Conservation (phyloP, 2,329 filamentous ascomycete species). For the Xylaria sp. region DNA sequence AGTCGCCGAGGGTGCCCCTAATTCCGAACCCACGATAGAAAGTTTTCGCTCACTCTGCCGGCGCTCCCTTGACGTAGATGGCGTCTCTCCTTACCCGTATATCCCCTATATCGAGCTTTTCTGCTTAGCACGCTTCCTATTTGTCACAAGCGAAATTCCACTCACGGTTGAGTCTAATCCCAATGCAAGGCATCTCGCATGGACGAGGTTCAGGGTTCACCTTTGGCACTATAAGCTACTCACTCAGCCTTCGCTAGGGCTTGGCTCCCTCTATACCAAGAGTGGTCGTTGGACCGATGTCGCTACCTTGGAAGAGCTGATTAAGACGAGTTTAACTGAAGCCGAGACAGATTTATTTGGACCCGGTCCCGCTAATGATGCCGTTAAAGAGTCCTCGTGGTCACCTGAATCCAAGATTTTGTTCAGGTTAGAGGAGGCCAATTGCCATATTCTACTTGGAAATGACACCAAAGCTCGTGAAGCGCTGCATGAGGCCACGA, state of each 20-base stretch:
- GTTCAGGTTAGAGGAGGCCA: slow-evolving; percentile 83
- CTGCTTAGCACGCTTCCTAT: slow-evolving; percentile 70
- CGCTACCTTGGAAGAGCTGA: slow-evolving; percentile 62
- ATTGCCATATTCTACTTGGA: slow-evolving; percentile 85
- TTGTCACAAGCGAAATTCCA: slow-evolving; percentile 52
- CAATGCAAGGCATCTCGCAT: slow-evolving; percentile 55
- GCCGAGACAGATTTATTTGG: slow-evolving; percentile 50
- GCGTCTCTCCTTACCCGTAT: slow-evolving; percentile 84
- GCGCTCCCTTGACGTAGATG: slow-evolving; percentile 79
- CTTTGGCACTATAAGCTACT: slow-evolving; percentile 74
- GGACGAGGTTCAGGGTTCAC: slow-evolving; percentile 76
- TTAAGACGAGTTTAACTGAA: slow-evolving; percentile 55
- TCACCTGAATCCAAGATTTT: slow-evolving; percentile 65
- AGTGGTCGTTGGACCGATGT: slow-evolving; percentile 69
- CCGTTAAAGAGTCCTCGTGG: slow-evolving; percentile 50
- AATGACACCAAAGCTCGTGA: slow-evolving; percentile 78
- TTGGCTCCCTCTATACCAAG: slow-evolving; percentile 65
- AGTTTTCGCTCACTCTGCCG: slow-evolving; percentile 60
- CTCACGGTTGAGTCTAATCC: slow-evolving; percentile 45
- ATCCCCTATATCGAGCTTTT: slow-evolving; percentile 88
- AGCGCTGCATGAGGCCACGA: slow-evolving; percentile 74
- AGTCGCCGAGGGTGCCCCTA: neutral
- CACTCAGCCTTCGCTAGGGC: slow-evolving; percentile 64
- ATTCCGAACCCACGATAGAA: slow-evolving; percentile 32
- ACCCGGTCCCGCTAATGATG: slow-evolving; percentile 34